Conservation (phyloP, 768 basidiomycete genomes). For the Dioszegia crocea region DNA sequence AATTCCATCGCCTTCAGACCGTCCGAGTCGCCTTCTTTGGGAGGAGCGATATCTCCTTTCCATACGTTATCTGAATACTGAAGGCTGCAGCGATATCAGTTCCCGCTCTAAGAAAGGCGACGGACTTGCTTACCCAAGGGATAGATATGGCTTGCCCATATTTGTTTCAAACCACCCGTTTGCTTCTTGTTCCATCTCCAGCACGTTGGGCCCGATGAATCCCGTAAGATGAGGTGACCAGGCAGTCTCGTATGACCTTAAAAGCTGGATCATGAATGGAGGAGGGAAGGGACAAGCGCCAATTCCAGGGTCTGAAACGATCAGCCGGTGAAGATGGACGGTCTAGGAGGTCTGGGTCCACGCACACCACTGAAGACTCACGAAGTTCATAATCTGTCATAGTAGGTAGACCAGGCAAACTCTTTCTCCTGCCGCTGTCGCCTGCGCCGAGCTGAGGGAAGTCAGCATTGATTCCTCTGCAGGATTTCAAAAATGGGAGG, state of each 20-base stretch:
- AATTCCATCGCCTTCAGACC: constrained; percentile 18
- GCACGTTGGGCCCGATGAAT: constrained; percentile 9
- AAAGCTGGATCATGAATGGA: not conserved
- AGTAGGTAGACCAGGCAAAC: constrained; percentile 22
- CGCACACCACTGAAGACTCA: not conserved
- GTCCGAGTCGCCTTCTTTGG: not conserved
- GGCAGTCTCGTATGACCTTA: not conserved
- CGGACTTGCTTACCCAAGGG: constrained; percentile 31
- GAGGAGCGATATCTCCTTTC: constrained; percentile 7
- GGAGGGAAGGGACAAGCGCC: not conserved
- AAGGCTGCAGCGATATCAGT: not conserved
- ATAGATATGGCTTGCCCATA: constrained; percentile 16
- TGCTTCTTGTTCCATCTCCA: constrained; percentile 18
- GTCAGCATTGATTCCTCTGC: no score
- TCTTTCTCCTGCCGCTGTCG: constrained; percentile 8
- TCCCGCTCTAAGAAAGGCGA: not conserved
- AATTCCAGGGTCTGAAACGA: not conserved
- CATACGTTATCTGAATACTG: constrained; percentile 26
- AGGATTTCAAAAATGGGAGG: not conserved
- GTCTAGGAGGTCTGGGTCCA: no score
- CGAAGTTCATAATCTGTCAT: constrained; percentile 24
- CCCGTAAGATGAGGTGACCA: constrained; percentile 6
- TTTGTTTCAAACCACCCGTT: constrained; percentile 10
- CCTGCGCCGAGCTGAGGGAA: constrained; percentile 12
- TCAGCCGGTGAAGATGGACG: no score